Evolutionary conservation across 2,329 filamentous ascomycete genomes (phyloP), one percentile per base, ranked within the genome.

Genomic region (Epichloe coenophiala): DNA sequence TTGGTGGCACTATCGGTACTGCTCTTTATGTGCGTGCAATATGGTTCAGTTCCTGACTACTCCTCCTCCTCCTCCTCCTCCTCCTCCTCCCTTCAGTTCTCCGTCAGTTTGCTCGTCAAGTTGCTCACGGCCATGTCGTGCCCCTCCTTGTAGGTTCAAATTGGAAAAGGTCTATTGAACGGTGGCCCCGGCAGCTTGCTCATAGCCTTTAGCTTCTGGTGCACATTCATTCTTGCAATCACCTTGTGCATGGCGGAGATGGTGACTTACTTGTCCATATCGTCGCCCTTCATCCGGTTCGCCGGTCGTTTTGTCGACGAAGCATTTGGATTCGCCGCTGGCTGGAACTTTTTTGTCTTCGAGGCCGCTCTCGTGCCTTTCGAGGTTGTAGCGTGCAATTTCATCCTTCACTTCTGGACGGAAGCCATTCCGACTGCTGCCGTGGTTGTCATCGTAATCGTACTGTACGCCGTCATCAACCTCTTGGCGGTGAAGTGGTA

Each of bases 201-300:
- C 50, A 61, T 80, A 21, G 80, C 78, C 37, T 84, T 83, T 54
- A 70, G 72, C 11, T 66, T 82, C 38, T 83, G 78, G 78, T 81
- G 77, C 60, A 71, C 73, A 39, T 74, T 82, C 41, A 78, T 83
- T 56, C 71, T 83, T 23, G 73, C 75, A 45, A 70, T 83, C 45
- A 83, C 76, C 0, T 68, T 80, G 53, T 75, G 69, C 61, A 78
- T 86, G 68, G 81, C 83, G 12, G 85, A 88, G 63, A 87, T 88
- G 83, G 84, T 86, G 7, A 85, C 83, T 0, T 87, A 84, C 56
- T 69, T 87, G 2, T 85, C 86, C 7, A 85, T 89, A 49, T 86
- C 83, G 0, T 87, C 83, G 40, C 84, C 84, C 0, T 89, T 90
- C 63, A 85, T 89, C 60, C 80, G 83, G 27, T 87, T 89, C 59